Base-by-base conservation (phyloP, 2,329 filamentous ascomycete genomes). In the Phoma sp. region DNA sequence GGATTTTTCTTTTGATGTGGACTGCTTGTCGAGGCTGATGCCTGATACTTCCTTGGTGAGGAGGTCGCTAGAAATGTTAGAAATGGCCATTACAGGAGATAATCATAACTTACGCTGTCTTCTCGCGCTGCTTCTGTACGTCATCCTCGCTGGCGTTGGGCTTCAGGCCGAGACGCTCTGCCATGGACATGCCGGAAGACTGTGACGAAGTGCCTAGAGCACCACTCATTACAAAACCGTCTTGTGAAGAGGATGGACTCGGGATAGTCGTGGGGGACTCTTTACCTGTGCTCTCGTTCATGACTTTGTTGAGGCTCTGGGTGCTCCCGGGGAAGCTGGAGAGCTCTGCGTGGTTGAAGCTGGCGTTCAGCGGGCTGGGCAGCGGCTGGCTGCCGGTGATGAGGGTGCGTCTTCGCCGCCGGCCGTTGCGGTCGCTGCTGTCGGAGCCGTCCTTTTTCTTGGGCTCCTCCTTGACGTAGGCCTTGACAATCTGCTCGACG, bases 351-450 rank as follows among this genome's bases (percentile, higher is more conserved):
- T 91, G 87, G 74, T 87, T 92, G 77, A 98, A 99, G 72, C 84
- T 93, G 47, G 93, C 89, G 75, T 97, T 96, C 60, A 99, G 84
- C 7, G 95, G 95, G 69, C 93, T 97, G 5, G 95, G 95, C 59
- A 99, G 81, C 53, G 95, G 95, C 77, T 99, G 95, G 72, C 92
- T 97, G 74, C 95, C 95, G 2, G 95, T 98, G 73, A 99, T 98
- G 56, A 99, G 84, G 2, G 95, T 99, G 69, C 95, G 85, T 75
- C 95, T 85, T 76, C 95, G 86, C 76, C 95, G 85, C 57, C 95
- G 86, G 46, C 95, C 93, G 75, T 97, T 98, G 62, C 93, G 85
- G 71, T 96, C 92, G 73, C 93, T 92, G 73, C 96, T 92, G 76
- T 95, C 95, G 75, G 93, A 93, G 57, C 90, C 88, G 45, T 87